Evolutionary conservation across 805 yeast genomes (phyloP), one percentile per base, ranked within the genome.

Genomic region (Zygosaccharomyces bailii): DNA sequence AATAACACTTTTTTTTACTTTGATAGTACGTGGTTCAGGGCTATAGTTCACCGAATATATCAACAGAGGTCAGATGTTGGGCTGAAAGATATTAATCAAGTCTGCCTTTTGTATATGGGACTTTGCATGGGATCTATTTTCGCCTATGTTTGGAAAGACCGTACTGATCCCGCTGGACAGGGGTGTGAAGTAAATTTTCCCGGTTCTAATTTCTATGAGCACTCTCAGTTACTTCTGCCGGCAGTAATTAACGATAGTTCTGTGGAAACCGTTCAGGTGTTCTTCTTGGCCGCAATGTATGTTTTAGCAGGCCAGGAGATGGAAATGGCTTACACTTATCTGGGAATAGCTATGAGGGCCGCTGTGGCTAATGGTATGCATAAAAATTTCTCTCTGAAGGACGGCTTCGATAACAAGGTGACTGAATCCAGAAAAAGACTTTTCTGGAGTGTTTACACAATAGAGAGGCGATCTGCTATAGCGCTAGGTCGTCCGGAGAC

Each of bases 301-400:
- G 47, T 44, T 2, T 21, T 44, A 40, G 47, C 47, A 2, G 40
- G 47, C 2, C 47, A 44, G 24, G 47, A 44, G 31, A 41, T 44
- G 39, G 47, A 44, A 27, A 44, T 32, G 44, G 47, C 47, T 17
- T 44, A 44, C 32, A 32, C 44, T 11, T 44, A 44, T 27, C 24
- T 39, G 33, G 47, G 47, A 11, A 39, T 44, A 18, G 47, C 47
- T 8, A 44, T 44, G 47, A 39, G 47, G 20, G 47, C 47, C 1
- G 47, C 47, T 24, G 47, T 44, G 14, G 47, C 47, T 11, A 44
- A 44, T 39, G 47, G 47, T 20, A 44, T 44, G 44, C 47, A 44
- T 32, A 44, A 44, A 27, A 44, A 34, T n/a, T 44, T 39, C 27
- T 27, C 39, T 7, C 9, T 32, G n/a, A 35, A 42, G 17, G 27